phyloP scores from a whole-genome alignment of 495 filamentous ascomycete species.

The Aeminium ludgeri region DNA sequence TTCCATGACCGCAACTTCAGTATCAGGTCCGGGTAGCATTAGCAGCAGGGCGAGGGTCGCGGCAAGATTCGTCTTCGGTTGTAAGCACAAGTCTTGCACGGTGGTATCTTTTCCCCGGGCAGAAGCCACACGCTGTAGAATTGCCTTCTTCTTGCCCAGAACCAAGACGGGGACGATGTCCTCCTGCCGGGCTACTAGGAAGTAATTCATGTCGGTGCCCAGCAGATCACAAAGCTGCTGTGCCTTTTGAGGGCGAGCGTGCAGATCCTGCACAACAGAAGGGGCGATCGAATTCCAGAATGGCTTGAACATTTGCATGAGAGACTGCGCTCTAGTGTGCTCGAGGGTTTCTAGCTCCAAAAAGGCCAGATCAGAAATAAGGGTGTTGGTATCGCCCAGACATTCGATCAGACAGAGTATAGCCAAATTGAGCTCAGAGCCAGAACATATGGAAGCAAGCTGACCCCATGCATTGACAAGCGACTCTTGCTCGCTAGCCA shows the following conservation, averaged over 20 bases:
- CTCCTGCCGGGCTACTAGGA: constrained; percentile 61
- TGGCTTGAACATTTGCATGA: constrained; percentile 55
- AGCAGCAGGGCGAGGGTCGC: constrained; percentile 66
- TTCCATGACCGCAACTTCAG: constrained; percentile 50
- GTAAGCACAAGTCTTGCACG: constrained; percentile 40
- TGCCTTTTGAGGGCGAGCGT: constrained; percentile 61
- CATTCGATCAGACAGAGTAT: constrained; percentile 71
- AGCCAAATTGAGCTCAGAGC: constrained; percentile 71
- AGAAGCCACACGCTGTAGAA: constrained; percentile 64
- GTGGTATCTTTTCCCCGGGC: constrained; percentile 45
- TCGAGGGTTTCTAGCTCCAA: constrained; percentile 60
- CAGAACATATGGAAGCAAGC: constrained; percentile 51
- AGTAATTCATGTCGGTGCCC: constrained; percentile 49
- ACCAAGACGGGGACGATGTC: constrained; percentile 77
- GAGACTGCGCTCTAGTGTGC: constrained; percentile 38
- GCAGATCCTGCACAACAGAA: constrained; percentile 62
- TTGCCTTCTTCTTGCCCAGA: constrained; percentile 53
- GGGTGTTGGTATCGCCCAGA: constrained; percentile 63
- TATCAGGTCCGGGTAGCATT: constrained; percentile 48
- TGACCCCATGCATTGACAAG: constrained; percentile 71
- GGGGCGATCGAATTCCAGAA: constrained; percentile 76
- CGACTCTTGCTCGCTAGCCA: constrained; percentile 55
- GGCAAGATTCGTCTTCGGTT: constrained; percentile 50
- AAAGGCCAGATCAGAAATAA: constrained; percentile 63
- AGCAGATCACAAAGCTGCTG: constrained; percentile 67